Percentiles rank a stretch among this genome's conserved stretches.
phyloP scores from a whole-genome alignment of 352 stramenopile genomes.

The Phytophthora syringae region DNA sequence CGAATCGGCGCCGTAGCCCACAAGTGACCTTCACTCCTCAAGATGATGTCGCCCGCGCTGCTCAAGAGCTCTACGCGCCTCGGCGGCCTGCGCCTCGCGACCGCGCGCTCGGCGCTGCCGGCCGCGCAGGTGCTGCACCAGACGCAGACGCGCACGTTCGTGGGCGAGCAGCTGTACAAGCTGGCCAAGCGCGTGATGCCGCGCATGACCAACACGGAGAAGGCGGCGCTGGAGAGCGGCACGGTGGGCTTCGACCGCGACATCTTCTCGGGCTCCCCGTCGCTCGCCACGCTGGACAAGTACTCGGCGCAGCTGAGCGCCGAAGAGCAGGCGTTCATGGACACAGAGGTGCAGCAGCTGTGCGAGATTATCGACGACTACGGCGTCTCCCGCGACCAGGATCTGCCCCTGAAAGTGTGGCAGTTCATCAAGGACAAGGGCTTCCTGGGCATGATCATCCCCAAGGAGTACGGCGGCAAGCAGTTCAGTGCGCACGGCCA shows the following conservation, averaged over 20 bases:
- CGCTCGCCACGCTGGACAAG: slow-evolving; percentile 93
- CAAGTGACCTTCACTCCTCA: slow-evolving; percentile 1
- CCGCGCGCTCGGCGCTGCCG: slow-evolving; percentile 45
- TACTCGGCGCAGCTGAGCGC: slow-evolving; percentile 93
- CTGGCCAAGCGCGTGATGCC: slow-evolving; percentile 96
- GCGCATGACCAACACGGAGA: slow-evolving; percentile 95
- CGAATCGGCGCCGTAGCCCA: slow-evolving; percentile 29
- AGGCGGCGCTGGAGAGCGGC: slow-evolving; percentile 94
- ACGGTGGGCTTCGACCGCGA: slow-evolving; percentile 98
- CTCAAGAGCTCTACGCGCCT: slow-evolving; percentile 41
- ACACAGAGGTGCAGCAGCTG: slow-evolving; percentile 96
- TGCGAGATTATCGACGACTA: slow-evolving; percentile 98
- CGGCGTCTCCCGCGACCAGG: slow-evolving; percentile 90
- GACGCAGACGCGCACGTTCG: slow-evolving; percentile 69
- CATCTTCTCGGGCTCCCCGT: slow-evolving; percentile 96
- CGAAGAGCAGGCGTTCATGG: slow-evolving; percentile 96
- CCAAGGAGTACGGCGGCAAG: slow-evolving; percentile 94
- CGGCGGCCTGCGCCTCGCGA: slow-evolving; percentile 26
- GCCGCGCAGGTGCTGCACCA: slow-evolving; percentile 67
- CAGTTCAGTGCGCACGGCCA: slow-evolving; percentile 92
- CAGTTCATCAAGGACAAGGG: slow-evolving; percentile 96
- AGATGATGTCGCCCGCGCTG: slow-evolving; percentile 45
- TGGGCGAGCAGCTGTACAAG: slow-evolving; percentile 93
- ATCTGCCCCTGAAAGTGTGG: slow-evolving; percentile 93
- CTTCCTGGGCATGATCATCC: slow-evolving; percentile 99